Evolutionary conservation across 192 early-diverging fungal species (phyloP).

Genomic region (Backusella parvicylindrica): DNA sequence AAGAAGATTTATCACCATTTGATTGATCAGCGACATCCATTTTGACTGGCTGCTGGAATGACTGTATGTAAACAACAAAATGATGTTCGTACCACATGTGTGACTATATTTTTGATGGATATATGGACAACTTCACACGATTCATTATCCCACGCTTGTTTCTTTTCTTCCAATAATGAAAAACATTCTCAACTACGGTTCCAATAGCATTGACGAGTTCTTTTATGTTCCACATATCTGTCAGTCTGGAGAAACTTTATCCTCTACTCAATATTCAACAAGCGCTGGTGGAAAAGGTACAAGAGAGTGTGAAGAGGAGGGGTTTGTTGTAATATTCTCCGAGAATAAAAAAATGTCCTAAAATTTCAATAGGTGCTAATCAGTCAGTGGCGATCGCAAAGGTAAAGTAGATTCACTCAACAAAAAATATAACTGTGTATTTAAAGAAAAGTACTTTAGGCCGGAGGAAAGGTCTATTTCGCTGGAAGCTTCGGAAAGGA

Average conservation of each 20-base stretch:
- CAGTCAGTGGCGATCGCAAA: constrained; percentile 82
- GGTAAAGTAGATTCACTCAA: constrained; percentile 28
- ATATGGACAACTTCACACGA: not conserved
- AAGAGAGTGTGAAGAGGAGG: not conserved
- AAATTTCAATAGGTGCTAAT: constrained; percentile 66
- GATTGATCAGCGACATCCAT: too few species aligned
- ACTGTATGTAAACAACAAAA: too few species aligned
- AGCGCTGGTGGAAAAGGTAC: constrained; percentile 70
- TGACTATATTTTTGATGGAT: not conserved
- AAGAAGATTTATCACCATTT: too few species aligned
- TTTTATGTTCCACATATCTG: constrained; percentile 74
- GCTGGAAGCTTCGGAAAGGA: constrained; percentile 86
- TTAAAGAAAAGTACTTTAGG: constrained; percentile 24
- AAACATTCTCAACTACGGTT: constrained; percentile 64
- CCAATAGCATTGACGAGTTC: constrained; percentile 79
- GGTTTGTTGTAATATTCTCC: not conserved
- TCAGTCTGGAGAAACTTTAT: constrained; percentile 43
- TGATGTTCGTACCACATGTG: too few species aligned
- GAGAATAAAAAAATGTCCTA: not conserved
- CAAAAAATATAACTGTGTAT: not conserved
- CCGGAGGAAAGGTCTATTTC: constrained; percentile 65
- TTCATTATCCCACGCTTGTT: not conserved
- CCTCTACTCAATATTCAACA: constrained; percentile 45
- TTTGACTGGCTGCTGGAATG: too few species aligned
- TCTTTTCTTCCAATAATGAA: constrained; percentile 1